These are phyloP conservation scores for Sclerotinia nivalis DNA, from an alignment of 2,329 filamentous ascomycete species.

Conservation along the genomic window DNA sequence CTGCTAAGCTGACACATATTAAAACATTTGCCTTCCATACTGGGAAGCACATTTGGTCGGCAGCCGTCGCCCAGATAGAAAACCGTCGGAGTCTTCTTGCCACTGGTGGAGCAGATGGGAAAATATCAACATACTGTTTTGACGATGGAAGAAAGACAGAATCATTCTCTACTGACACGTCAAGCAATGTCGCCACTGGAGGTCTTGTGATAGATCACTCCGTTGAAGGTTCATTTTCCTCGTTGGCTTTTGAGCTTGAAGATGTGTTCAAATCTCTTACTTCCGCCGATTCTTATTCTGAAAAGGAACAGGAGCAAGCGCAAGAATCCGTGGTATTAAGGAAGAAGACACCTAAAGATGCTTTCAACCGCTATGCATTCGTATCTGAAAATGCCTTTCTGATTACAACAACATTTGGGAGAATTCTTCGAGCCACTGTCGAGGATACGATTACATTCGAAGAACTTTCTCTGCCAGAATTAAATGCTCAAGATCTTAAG, in stretches of 20 bases:
- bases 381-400: conserved; percentile 55
- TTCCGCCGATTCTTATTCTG: background rate
- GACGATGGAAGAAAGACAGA: background rate
- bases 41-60: conserved; percentile 91
- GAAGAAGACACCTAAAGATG: conserved; percentile 46
- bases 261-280: conserved; percentile 20
- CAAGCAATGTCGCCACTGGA: background rate
- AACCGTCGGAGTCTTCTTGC: conserved; percentile 41
- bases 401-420: conserved; percentile 60
- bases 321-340: conserved; percentile 23
- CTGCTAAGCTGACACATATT: conserved; percentile 50
- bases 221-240: background rate
- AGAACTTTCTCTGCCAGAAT: conserved; percentile 38
- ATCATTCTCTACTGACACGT: background rate
- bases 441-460: conserved; percentile 31
- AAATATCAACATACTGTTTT: conserved; percentile 49
- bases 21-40: conserved; percentile 65
- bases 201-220: background rate
- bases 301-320: background rate
- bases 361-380: conserved; percentile 65
- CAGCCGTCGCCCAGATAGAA: conserved; percentile 48
- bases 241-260: conserved; percentile 23
- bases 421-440: conserved; percentile 51
- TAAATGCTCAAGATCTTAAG: conserved; percentile 43
- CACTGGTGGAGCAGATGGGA: conserved; percentile 85